A percentile compares a stretch with the other conserved stretches of the same genome.
Evolutionary conservation across 75 land plant species (phyloP).

Genomic region (Selaginella moellendorffii): DNA sequence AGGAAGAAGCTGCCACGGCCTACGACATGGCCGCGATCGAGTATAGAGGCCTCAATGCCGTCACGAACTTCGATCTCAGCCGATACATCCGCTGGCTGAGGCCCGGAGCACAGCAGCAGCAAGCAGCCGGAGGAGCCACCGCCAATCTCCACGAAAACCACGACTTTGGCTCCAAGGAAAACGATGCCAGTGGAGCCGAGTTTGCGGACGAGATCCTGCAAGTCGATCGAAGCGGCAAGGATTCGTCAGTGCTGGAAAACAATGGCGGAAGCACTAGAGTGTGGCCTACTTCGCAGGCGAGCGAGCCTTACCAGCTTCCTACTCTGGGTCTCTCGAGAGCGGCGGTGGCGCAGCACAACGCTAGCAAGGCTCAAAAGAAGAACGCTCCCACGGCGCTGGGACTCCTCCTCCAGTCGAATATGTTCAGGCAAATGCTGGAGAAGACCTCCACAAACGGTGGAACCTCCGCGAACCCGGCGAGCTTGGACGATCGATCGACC

Average conservation of each 20-base stretch:
- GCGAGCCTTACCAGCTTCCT: neutral
- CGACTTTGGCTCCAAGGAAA: neutral
- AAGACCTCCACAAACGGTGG: constrained; percentile 8
- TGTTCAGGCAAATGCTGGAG: constrained; percentile 41
- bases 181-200: neutral
- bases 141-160: neutral
- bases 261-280: neutral
- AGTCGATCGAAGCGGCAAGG: no score
- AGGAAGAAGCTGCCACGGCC: constrained; percentile 9
- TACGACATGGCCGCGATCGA: constrained; percentile 8
- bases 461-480: no score
- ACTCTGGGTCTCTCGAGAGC: neutral
- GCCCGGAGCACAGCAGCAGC: neutral
- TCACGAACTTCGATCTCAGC: constrained; percentile 2
- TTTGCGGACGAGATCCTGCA: neutral
- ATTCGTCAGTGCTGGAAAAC: no score
- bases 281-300: neutral
- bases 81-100: constrained; percentile 21
- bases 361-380: neutral
- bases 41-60: neutral
- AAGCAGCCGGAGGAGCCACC: no score
- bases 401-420: constrained; percentile 34
- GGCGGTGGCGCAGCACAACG: no score
- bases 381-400: constrained; percentile 29
- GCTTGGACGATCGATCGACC: no score